These are phyloP conservation scores for Myrica gale DNA, from an alignment of 306 rosid species.

Conservation along the genomic window DNA sequence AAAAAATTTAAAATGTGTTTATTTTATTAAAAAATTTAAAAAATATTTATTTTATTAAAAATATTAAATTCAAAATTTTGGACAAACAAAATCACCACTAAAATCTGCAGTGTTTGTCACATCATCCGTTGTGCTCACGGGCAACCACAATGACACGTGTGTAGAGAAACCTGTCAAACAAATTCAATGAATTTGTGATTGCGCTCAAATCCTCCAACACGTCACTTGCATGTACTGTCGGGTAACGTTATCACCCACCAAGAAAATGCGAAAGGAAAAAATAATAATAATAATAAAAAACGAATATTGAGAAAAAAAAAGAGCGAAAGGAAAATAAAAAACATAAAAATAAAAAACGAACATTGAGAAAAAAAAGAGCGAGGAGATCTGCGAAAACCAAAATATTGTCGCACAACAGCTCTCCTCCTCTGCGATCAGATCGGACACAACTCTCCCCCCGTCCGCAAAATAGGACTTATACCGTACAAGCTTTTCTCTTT, in stretches of 20 bases:
- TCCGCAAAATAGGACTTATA: constrained; percentile 6
- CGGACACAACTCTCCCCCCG: constrained; percentile 30
- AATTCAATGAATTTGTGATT: not conserved
- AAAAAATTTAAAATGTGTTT: too few species aligned
- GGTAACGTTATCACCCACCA: not conserved
- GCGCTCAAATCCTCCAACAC: not conserved
- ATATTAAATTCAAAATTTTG: too few species aligned
- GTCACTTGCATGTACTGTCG: not conserved
- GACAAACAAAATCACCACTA: too few species aligned
- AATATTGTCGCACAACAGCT: constrained; percentile 20
- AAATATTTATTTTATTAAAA: too few species aligned
- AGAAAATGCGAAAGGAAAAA: constrained; percentile 13
- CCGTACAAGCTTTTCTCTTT: not conserved
- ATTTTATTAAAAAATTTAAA: too few species aligned
- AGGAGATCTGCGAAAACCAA: constrained; percentile 39
- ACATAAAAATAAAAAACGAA: constrained; percentile 3
- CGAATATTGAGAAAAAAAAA: not conserved
- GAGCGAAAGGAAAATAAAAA: not conserved
- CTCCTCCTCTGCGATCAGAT: constrained; percentile 61
- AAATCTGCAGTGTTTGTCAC: not conserved
- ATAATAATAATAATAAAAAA: not conserved
- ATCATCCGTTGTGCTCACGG: not conserved
- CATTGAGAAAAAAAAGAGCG: constrained; percentile 2
- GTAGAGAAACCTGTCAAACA: not conserved
- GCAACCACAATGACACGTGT: not conserved